Base-by-base conservation (phyloP, 768 basidiomycete species). In the Rhodocollybia butyracea region DNA sequence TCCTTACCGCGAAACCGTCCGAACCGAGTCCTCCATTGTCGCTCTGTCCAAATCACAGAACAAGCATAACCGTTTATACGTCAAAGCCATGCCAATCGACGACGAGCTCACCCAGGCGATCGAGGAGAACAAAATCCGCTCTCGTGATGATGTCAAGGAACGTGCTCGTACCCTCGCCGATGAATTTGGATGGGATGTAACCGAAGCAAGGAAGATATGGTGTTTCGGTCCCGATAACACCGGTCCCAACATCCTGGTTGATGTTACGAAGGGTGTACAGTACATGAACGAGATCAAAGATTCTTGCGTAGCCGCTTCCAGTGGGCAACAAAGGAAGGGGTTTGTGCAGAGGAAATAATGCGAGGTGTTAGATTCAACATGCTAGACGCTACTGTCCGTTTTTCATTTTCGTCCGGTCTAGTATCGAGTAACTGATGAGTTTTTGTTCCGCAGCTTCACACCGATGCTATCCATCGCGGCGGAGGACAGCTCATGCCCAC, bases 201-300 rank as follows among this genome's bases (percentile, higher is more conserved):
- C 97, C 58, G 97, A 99, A 66, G 97, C 97, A 64, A 83, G 97
- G 68, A 98, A 97, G 83, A 98, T 99, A 69, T 99, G 97, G 97
- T 93, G 91, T 75, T 99, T 99, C 82, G 97, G 96, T 64, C 97
- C 97, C 60, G 97, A 99, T 62, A 97, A 93, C 50, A 94, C 91
- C 61, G 97, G 97, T 42, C 86, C 97, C 55, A 99, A 99, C 77
- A 73, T 99, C 73, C 76, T 99, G 73, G 93, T 97, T 65, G 97
- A 99, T 76, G 91, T 89, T 63, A 98, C 97, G 65, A 99, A 98
- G 84, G 97, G 94, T 79, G 94, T 97, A 57, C 97, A 99, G 69
- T 98, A 97, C 79, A 78, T 99, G 60, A 96, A 94, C 71, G 97
- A 99, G 84, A 99, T 99, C 82, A 98, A 99, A 82, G 97, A 99